phyloP scores from a whole-genome alignment of 192 early-diverging fungal genomes.

The Podila epicladia region DNA sequence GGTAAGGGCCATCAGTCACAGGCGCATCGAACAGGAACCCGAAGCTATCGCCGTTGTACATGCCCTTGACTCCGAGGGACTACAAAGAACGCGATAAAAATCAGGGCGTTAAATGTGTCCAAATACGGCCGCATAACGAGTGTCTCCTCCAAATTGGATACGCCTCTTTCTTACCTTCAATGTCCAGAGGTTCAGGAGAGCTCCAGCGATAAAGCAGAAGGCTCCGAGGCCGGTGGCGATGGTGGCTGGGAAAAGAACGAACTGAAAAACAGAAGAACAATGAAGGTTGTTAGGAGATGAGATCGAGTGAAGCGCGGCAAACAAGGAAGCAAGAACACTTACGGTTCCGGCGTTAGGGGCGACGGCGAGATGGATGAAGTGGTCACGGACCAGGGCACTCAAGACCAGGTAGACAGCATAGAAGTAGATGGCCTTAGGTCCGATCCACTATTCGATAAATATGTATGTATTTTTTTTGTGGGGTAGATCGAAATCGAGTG shows the following conservation, averaged over 20 bases:
- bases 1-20: slow-evolving; percentile 61
- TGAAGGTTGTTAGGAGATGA: not conserved
- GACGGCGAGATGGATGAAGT: slow-evolving; percentile 63
- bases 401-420: slow-evolving; percentile 64
- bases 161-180: slow-evolving; percentile 47
- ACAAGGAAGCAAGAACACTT: slow-evolving; percentile 1
- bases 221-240: slow-evolving; percentile 48
- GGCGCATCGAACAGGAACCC: slow-evolving; percentile 65
- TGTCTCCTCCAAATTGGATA: no score
- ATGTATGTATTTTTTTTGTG: slow-evolving; percentile 15
- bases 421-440: slow-evolving; percentile 62
- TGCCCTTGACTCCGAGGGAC: slow-evolving; percentile 66
- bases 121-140: no score
- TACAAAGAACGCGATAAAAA: not conserved
- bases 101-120: no score
- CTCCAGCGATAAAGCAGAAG: slow-evolving; percentile 50
- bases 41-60: slow-evolving; percentile 72
- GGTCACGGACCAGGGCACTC: slow-evolving; percentile 63
- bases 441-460: slow-evolving; percentile 36
- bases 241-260: slow-evolving; percentile 39
- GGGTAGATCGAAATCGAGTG: slow-evolving; percentile 1
- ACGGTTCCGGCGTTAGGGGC: slow-evolving; percentile 58
- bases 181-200: slow-evolving; percentile 65
- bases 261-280: slow-evolving; percentile 6
- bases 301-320: not conserved